A percentile compares a stretch with the other conserved stretches of the same genome.
Conservation (phyloP, 2,329 filamentous ascomycete genomes). For the Colletotrichum sp. region DNA sequence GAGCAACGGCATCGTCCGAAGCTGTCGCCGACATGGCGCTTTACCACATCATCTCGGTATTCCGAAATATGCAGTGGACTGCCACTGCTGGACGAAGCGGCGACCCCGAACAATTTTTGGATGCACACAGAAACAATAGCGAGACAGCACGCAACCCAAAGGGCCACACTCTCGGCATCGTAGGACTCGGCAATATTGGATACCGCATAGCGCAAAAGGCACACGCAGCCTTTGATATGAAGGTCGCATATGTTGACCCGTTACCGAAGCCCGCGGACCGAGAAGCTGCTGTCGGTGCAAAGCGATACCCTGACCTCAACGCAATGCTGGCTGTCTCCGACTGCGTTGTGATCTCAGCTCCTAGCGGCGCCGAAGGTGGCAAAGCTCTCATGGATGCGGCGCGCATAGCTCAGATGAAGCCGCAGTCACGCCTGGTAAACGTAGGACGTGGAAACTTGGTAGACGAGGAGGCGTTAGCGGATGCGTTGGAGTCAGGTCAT, state of each 20-base stretch:
- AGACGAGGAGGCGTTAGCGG: slow-evolving; percentile 20
- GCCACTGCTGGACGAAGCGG: slow-evolving; percentile 53
- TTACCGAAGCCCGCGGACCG: slow-evolving; percentile 39
- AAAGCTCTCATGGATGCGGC: slow-evolving; percentile 40
- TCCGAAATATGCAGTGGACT: slow-evolving; percentile 63
- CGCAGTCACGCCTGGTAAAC: slow-evolving; percentile 57
- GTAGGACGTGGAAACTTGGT: slow-evolving; percentile 45
- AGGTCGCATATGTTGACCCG: slow-evolving; percentile 59
- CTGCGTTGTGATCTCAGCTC: slow-evolving; percentile 57
- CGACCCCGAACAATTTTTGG: slow-evolving; percentile 41
- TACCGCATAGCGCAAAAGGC: slow-evolving; percentile 61
- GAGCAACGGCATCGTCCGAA: slow-evolving; percentile 64
- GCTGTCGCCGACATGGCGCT: slow-evolving; percentile 67
- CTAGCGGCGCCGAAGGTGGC: slow-evolving; percentile 44
- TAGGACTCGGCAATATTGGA: slow-evolving; percentile 64
- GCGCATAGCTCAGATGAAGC: slow-evolving; percentile 54
- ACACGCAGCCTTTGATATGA: slow-evolving; percentile 58
- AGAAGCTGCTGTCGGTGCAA: slow-evolving; percentile 48
- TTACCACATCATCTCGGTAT: slow-evolving; percentile 62
- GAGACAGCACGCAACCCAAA: slow-evolving; percentile 61
- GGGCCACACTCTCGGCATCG: slow-evolving; percentile 58
- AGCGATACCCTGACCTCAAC: slow-evolving; percentile 47
- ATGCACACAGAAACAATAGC: slow-evolving; percentile 60
- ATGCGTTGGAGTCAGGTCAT: slow-evolving; percentile 20
- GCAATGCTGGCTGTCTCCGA: slow-evolving; percentile 51